Base-by-base conservation (phyloP, 1,284 basidiomycete genomes). In the Irpex sp. region DNA sequence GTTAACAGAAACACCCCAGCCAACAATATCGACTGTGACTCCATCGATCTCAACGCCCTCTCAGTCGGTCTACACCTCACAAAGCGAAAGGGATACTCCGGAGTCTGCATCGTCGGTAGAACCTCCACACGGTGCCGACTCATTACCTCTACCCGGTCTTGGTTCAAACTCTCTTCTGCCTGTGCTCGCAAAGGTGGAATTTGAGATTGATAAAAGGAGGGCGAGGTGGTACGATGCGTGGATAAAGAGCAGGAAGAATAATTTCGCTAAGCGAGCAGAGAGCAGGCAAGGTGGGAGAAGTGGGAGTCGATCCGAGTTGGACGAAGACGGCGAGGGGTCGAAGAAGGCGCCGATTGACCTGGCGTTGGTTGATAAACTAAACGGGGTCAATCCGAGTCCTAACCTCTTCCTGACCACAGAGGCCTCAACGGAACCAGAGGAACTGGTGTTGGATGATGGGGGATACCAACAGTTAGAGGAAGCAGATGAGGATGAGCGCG, bases 161-260 rank as follows among this genome's bases (percentile, higher is more conserved):
- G 72, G 74, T 62, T 84, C 85, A 16, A 71, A 80, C 57, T 83
- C 87, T 33, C 74, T 90, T 51, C 84, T 92, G 58, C 90, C 90
- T 12, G 86, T 94, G 62, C 80, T 94, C 35, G 93, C 92, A 58
- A 94, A 93, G 74, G 84, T 94, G 18, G 92, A 94, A 72, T 94
- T 94, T 67, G 91, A 94, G 69, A 89, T 94, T 66, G 91, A 94
- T 71, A 78, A 78, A 53, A 77, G 80, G 57, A 86, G 80, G 66
- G 90, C 89, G 9, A 76, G 78, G n/a, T 94, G 93, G 92, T 94
- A 88, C 66, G 86, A 88, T 16, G 82, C 84, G 5, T 94, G 92
- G 92, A 63, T 87, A 39, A 79, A 85, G 60, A 89, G 83, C 66
- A 77, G 88, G 59, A 80, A 78, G 62, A 74, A 77, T 54, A 85